Evolutionary conservation across 2,329 filamentous ascomycete genomes (phyloP).

Genomic region (Talaromyces sp.): DNA sequence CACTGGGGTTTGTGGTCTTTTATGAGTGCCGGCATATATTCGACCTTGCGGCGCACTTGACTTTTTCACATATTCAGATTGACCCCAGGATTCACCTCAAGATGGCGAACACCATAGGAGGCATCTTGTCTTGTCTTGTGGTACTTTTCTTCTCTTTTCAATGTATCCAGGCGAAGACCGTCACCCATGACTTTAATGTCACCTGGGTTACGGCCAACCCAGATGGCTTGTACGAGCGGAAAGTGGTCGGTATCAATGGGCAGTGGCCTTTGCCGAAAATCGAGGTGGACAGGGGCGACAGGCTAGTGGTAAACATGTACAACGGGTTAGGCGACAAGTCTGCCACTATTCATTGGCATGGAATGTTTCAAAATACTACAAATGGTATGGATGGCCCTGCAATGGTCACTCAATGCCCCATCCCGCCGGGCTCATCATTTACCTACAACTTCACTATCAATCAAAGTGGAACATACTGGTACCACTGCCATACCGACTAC

Average conservation of each 20-base stretch:
- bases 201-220: constrained; percentile 60
- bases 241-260: constrained; percentile 71
- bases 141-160: constrained; percentile 5
- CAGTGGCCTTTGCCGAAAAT: constrained; percentile 74
- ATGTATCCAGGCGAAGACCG: not conserved
- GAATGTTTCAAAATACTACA: constrained; percentile 75
- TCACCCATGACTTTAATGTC: constrained; percentile 54
- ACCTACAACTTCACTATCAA: constrained; percentile 69
- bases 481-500: constrained; percentile 67
- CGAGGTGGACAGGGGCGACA: constrained; percentile 73
- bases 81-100: not conserved
- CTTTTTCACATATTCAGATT: not conserved
- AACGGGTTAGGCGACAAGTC: constrained; percentile 68
- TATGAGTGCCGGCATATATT: not conserved
- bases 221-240: constrained; percentile 53
- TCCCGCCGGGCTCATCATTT: constrained; percentile 43
- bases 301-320: constrained; percentile 67
- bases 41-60: not conserved
- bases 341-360: constrained; percentile 75
- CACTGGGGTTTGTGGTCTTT: not conserved
- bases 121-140: constrained; percentile 10
- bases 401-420: constrained; percentile 63
- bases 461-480: constrained; percentile 62
- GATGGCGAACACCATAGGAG: constrained; percentile 15
- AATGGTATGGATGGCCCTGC: constrained; percentile 74